phyloP scores from a whole-genome alignment of 164 flowering plant species.

The Buxus sempervirens region DNA sequence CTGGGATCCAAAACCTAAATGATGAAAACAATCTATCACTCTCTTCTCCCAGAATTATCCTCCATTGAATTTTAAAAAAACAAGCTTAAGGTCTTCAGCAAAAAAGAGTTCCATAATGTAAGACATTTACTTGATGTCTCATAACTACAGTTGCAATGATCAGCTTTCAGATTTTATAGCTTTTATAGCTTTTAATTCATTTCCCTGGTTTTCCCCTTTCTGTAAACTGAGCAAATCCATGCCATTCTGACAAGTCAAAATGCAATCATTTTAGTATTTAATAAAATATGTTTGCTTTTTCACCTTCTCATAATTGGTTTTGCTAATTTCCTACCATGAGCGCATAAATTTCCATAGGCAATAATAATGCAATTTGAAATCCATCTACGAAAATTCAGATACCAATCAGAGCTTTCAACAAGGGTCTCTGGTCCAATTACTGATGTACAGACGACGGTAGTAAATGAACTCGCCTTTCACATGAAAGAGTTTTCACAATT shows the following conservation, averaged over 20 bases:
- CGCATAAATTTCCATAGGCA: too few relatives aligned
- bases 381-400: too few relatives aligned
- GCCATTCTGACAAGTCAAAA: neutral
- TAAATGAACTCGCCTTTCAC: too few relatives aligned
- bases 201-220: neutral
- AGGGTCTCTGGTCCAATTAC: too few relatives aligned
- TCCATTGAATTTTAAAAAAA: neutral
- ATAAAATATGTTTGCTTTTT: too few relatives aligned
- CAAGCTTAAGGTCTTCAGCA: neutral
- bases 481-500: too few relatives aligned
- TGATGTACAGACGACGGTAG: too few relatives aligned
- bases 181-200: neutral
- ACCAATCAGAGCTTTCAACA: too few relatives aligned
- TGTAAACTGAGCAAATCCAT: neutral
- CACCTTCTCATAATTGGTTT: neutral
- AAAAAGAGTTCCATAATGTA: neutral
- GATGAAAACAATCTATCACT: neutral
- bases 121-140: neutral
- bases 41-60: neutral
- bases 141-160: too few relatives aligned
- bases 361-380: too few relatives aligned
- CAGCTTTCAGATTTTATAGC: too few relatives aligned
- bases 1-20: neutral
- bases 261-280: neutral
- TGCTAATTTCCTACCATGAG: too few relatives aligned